Evolutionary conservation across 371 early-diverging fungal genomes (phyloP), one percentile per base, ranked within the genome.

Genomic region (Chytridiales sp.): DNA sequence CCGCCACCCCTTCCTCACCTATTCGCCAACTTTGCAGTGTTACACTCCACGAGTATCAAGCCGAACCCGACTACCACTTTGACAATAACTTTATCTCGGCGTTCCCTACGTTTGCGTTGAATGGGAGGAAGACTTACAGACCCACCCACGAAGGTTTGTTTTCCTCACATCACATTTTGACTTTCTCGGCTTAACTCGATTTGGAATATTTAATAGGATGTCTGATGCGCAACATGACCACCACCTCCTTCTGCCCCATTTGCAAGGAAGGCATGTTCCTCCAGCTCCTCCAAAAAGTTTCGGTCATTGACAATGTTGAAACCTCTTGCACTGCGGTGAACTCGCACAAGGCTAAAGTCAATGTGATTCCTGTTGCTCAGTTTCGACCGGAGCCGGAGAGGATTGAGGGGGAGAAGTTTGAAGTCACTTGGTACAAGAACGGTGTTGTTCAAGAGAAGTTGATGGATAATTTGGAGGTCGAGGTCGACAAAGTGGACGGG

Each of bases 181-280:
- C n/a, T n/a, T n/a, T n/a, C n/a, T n/a, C n/a, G n/a, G n/a, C 22
- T 46, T 26, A 15, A 2, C 26, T 2, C 22, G 1, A 22, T 22
- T 22, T 22, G 22, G 22, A 26, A 13, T 1, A 46, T 22, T 22
- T 1, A 2, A 17, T 13, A 53, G 63, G 53, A 27, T 85, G 85
- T 47, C 47, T 85, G 59, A 85, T 85, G 85, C 73, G 85, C 31
- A 82, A 85, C 64, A 85, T 83, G 83, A 47, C 73, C 22, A 61
- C 64, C 11, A 56, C 54, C 2, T 47, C 59, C 4, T 78, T 83
- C 52, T 83, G 85, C 63, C 59, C 56, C 6, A 63, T 83, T 21
- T 85, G 85, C 72, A 68, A 76, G 43, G 83, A 85, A 54, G 85
- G 85, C 15, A 62, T 85, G 41, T 83, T 83, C 80, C 59, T 67